A percentile compares a stretch with the other conserved stretches of the same genome.
Evolutionary conservation across 176 grass and related monocot species (phyloP).

Genomic region (Metroxylon sagu): DNA sequence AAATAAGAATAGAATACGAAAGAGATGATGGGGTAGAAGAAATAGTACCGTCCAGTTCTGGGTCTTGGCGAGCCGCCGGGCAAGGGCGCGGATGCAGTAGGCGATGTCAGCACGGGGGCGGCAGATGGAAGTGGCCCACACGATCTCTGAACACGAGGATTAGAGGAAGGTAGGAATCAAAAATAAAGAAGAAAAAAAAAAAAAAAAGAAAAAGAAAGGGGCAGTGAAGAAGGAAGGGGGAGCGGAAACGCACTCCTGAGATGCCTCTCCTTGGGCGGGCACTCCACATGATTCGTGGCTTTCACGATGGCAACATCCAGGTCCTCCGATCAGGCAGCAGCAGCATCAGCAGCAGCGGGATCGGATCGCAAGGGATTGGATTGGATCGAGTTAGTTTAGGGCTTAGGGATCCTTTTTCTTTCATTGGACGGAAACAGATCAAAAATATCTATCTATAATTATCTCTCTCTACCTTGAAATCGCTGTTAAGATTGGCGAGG

Average conservation of each 20-base stretch:
- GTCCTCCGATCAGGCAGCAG: conserved; percentile 34
- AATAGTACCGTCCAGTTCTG: conserved; percentile 78
- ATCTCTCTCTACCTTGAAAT: conserved; percentile 57
- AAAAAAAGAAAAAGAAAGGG: background rate
- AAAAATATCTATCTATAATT: no score
- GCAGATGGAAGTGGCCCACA: conserved; percentile 49
- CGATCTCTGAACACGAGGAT: conserved; percentile 44
- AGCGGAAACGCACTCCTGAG: conserved; percentile 58
- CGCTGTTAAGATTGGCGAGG: conserved; percentile 86
- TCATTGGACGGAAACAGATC: no score
- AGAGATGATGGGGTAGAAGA: conserved; percentile 1
- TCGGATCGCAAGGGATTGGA: no score
- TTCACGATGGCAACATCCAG: conserved; percentile 98
- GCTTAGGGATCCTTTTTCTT: no score
- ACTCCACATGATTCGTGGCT: conserved; percentile 88
- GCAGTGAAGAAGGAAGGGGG: background rate
- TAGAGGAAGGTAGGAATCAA: no score
- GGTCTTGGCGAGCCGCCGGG: conserved; percentile 71
- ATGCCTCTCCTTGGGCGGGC: conserved; percentile 82
- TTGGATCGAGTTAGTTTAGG: no score
- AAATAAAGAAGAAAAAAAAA: background rate
- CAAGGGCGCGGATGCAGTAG: conserved; percentile 85
- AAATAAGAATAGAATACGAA: background rate
- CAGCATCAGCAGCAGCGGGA: no score
- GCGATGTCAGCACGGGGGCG: conserved; percentile 58